Base-by-base conservation (phyloP, 1,284 basidiomycete species). In the Sanghuangporus sanghuang region DNA sequence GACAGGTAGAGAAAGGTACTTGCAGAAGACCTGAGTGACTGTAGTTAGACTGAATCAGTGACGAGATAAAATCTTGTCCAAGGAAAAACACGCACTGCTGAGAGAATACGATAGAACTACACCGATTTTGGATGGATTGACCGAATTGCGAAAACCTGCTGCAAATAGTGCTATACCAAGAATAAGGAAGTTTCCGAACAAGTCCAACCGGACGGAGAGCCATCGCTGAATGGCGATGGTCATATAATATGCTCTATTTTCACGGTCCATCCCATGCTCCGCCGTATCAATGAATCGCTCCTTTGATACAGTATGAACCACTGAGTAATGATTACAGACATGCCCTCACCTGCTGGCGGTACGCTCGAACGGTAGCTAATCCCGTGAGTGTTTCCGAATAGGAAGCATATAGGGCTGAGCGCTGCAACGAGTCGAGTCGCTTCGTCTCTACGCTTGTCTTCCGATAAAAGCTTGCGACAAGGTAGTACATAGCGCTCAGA, bases 161-260 rank as follows among this genome's bases (percentile, higher is more conserved):
- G 82, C 84, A 70, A 88, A 86, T 4, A 95, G 75, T 4, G 81
- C 87, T 58, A 93, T 90, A 0, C 85, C 85, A 49, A 94, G 81
- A 16, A 91, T 81, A 16, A 95, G 75, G 14, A 91, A 71, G 61
- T 89, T 89, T 8, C 89, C 92, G 49, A 93, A 82, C 46, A 90
- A 69, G 64, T 87, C 85, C 6, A 90, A 75, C 2, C 87, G 78
- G 16, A 88, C 70, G n/a, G 78, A 77, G 2, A 87, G 73, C 85
- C 84, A 88, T 59, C 82, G 75, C 69, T 88, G 86, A 54, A 83
- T 87, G 3, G 82, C 77, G 38, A 89, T 82, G 0, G 88, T 92
- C 78, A 94, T 84, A 70, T 86, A 88, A 73, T 93, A 93, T 0
- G 92, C 92, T 50, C 89, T 77, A 71, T 87, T 87, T 72, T 89